Conservation (phyloP, 257 asterid species). For the Nicotiana attenuata region DNA sequence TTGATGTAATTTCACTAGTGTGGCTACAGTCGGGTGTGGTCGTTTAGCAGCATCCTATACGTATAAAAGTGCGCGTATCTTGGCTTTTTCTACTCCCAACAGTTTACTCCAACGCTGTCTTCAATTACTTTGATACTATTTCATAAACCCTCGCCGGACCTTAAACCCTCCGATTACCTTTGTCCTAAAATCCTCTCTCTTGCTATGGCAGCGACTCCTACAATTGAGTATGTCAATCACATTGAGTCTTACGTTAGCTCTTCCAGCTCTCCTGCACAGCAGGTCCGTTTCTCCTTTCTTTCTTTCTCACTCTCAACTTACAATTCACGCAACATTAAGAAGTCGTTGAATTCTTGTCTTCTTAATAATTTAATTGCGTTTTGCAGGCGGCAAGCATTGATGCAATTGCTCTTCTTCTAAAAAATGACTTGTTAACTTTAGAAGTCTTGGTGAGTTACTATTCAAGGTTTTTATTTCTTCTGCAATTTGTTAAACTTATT, state of each 20-base stretch:
- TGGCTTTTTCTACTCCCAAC: neutral
- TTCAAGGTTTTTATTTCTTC: neutral
- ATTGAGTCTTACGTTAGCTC: slow-evolving; percentile 69
- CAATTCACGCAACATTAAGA: neutral
- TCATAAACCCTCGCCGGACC: slow-evolving; percentile 22
- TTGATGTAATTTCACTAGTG: too few relatives aligned
- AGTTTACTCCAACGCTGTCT: neutral
- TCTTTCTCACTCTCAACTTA: neutral
- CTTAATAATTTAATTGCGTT: slow-evolving; percentile 9
- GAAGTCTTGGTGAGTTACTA: slow-evolving; percentile 54
- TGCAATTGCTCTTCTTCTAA: slow-evolving; percentile 53
- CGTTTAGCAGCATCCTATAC: too few relatives aligned
- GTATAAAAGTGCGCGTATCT: neutral
- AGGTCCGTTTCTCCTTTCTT: slow-evolving; percentile 35
- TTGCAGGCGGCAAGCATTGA: slow-evolving; percentile 64
- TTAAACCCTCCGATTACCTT: slow-evolving; percentile 25
- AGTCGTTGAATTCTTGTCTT: neutral
- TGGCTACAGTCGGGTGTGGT: too few relatives aligned
- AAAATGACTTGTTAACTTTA: slow-evolving; percentile 50
- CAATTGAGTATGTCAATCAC: slow-evolving; percentile 48
- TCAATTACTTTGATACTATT: neutral
- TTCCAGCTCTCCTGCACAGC: slow-evolving; percentile 54
- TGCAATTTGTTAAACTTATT: neutral
- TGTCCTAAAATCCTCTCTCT: neutral
- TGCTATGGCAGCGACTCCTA: slow-evolving; percentile 32